Base-by-base conservation (phyloP, 441 rosid genomes). In the Isatis lusitanica region DNA sequence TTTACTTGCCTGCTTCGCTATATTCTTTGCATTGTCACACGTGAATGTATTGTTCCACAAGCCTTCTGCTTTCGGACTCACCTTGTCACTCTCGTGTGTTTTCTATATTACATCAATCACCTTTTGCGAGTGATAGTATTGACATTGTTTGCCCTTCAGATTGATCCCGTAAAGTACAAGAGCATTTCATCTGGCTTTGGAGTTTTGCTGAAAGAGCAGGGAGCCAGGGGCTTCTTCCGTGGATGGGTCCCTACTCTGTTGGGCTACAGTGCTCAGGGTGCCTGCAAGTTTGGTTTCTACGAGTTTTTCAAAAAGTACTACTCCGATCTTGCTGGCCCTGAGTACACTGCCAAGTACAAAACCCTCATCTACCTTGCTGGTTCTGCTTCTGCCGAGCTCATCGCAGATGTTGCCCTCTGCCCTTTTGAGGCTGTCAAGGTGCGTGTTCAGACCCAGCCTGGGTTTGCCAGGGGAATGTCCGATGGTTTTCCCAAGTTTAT, bases 391-490 rank as follows among this genome's bases (percentile, higher is more conserved):
- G 99, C 99, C 74, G 99, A 93, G 86, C 81, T 96, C 70, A 96
- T 96, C 59, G 99, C 99, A 5, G 99, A 96, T 85, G 17, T 96
- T 74, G 99, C 97, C 0, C 97, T 96, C 59, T 93, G 99, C 87
- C 98, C 99, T 9, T 84, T 96, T 10, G 99, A 96, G 85, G 99
- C 99, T 44, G 99, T 96, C 7, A 96, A 96, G 89, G 99, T 96
- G 43, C 81, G 98, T 46, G 99, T 96, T 73, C 97, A 93, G 82
- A 96, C 99, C 18, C 99, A 96, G 84, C 99, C 99, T 78, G 99
- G 99, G 24, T 96, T 96, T 61, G 99, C 99, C 7, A 85, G 97
- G 73, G 99, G 99, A 60, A 42, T 96, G 80, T 63, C 88, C 26
- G 99, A 96, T 86, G 99, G 98, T 30, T 68, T 96, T 10, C 99